phyloP scores from a whole-genome alignment of 352 stramenopile species.

The Globisporangium solare region DNA sequence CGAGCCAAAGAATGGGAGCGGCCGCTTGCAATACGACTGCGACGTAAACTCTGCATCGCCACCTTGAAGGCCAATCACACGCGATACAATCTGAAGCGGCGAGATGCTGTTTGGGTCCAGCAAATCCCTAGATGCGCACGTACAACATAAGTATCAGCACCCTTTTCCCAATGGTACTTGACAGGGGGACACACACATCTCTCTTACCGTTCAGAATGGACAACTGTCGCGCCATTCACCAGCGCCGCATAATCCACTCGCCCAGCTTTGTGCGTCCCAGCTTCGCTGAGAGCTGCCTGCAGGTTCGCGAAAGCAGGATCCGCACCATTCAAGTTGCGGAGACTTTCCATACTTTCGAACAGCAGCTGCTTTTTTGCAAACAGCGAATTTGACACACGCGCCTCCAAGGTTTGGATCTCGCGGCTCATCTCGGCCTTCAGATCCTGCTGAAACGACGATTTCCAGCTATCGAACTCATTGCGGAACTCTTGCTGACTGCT shows the following conservation, averaged over 20 bases:
- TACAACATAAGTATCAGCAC: constrained; percentile 2
- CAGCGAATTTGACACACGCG: constrained; percentile 53
- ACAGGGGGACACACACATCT: background rate
- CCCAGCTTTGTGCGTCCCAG: constrained; percentile 41
- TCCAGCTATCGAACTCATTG: constrained; percentile 27
- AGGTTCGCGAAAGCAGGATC: constrained; percentile 56
- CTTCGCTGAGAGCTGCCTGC: constrained; percentile 26
- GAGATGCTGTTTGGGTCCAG: constrained; percentile 30
- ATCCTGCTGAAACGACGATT: constrained; percentile 21
- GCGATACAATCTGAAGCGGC: constrained; percentile 23
- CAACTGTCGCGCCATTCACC: constrained; percentile 56
- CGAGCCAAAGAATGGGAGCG: constrained; percentile 29
- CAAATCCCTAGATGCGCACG: constrained; percentile 38
- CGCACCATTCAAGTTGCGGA: constrained; percentile 44
- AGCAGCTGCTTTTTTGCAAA: constrained; percentile 54
- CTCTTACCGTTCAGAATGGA: constrained; percentile 50
- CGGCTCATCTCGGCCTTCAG: constrained; percentile 41
- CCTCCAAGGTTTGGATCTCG: constrained; percentile 52
- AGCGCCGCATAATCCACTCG: constrained; percentile 63
- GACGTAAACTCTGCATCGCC: constrained; percentile 52
- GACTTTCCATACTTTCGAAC: constrained; percentile 42
- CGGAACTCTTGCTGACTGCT: constrained; percentile 18
- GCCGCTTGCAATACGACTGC: constrained; percentile 34
- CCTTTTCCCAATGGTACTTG: background rate
- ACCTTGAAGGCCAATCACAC: constrained; percentile 25